These are phyloP conservation scores for Yarrowia alimentaria DNA, from an alignment of 805 yeast genomes.

Conservation along the genomic window DNA sequence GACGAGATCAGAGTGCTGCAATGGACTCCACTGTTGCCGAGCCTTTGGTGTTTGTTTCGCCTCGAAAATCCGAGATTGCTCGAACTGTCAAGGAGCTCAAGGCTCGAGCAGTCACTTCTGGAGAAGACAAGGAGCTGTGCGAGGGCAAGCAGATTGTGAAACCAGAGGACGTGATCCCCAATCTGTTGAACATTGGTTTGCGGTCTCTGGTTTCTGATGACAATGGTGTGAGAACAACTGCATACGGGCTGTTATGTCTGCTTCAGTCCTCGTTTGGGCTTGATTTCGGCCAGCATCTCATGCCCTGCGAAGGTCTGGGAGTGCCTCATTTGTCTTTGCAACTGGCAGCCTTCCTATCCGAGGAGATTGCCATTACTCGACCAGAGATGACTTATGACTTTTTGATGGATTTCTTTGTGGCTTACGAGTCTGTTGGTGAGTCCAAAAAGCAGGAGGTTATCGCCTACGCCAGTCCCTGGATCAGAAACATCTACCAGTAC, in stretches of 20 bases:
- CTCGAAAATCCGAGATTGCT: constrained; percentile 32
- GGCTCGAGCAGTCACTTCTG: constrained; percentile 12
- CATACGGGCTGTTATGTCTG: constrained; percentile 62
- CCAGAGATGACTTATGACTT: constrained; percentile 64
- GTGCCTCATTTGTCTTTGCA: constrained; percentile 67
- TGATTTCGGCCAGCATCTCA: constrained; percentile 56
- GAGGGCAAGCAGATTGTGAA: constrained; percentile 13
- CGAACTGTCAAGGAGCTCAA: constrained; percentile 32
- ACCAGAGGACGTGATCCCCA: constrained; percentile 51
- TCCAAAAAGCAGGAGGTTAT: constrained; percentile 44
- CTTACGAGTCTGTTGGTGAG: constrained; percentile 42
- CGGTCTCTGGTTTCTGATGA: constrained; percentile 64
- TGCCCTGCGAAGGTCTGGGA: constrained; percentile 56
- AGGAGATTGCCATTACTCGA: constrained; percentile 52
- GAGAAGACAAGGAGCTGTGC: constrained; percentile 1
- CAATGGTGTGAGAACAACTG: constrained; percentile 58
- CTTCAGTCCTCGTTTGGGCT: constrained; percentile 59
- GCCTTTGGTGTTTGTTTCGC: constrained; percentile 23
- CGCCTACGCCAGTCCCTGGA: constrained; percentile 69
- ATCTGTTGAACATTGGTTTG: constrained; percentile 60
- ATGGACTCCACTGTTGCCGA: background rate
- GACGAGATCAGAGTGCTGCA: too few species aligned
- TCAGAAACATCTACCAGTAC: constrained; percentile 58
- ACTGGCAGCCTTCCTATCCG: constrained; percentile 57
- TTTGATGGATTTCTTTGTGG: constrained; percentile 49